These are phyloP conservation scores for Coemansia sp. DNA, from an alignment of 192 early-diverging fungal species.

Conservation along the genomic window DNA sequence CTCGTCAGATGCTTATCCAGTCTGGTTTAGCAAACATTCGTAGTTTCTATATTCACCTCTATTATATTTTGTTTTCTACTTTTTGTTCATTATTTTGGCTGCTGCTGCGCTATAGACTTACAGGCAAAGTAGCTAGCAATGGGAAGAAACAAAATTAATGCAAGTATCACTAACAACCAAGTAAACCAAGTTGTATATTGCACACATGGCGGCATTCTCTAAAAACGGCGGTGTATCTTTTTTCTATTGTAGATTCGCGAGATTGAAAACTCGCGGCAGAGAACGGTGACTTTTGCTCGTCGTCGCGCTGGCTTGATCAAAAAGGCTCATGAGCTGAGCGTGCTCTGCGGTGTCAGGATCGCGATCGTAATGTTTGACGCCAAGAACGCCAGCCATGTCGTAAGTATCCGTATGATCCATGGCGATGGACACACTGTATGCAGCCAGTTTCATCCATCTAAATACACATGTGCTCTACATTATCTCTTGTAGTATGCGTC, in stretches of 20 bases:
- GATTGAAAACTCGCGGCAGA: conserved; percentile 56
- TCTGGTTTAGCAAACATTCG: conserved; percentile 1
- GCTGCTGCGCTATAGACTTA: conserved; percentile 2
- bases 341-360: conserved; percentile 54
- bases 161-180: conserved; percentile 23
- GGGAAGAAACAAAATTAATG: conserved; percentile 59
- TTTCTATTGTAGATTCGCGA: conserved; percentile 36
- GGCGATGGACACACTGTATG: too few species aligned
- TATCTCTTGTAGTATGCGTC: conserved; percentile 39
- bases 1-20: neutral
- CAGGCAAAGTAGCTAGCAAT: conserved; percentile 15
- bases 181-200: neutral
- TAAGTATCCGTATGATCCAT: conserved; percentile 11
- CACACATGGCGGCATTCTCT: neutral
- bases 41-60: neutral
- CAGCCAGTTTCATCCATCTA: neutral
- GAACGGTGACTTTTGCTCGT: conserved; percentile 55
- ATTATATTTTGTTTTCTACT: neutral
- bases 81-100: conserved; percentile 4
- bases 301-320: conserved; percentile 57
- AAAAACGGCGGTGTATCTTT: conserved; percentile 6
- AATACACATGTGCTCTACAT: neutral
- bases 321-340: conserved; percentile 57
- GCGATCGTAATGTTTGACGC: conserved; percentile 55
- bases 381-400: conserved; percentile 57